phyloP scores from a whole-genome alignment of 2,329 filamentous ascomycete genomes.

The Xylariaceae sp. region DNA sequence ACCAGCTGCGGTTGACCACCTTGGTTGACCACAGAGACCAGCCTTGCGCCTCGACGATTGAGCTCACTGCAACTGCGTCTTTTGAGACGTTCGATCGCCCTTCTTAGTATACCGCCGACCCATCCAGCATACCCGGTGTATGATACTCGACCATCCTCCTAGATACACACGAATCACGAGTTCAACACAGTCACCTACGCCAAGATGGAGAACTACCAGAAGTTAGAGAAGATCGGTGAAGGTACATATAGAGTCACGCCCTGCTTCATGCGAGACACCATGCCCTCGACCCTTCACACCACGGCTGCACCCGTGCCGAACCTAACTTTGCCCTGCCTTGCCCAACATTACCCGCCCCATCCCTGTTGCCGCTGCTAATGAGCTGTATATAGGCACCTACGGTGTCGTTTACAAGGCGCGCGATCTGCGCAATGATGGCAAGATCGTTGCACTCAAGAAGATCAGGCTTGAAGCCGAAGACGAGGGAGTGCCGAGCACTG shows the following conservation, averaged over 20 bases:
- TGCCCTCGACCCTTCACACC: neutral
- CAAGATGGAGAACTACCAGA: conserved; percentile 90
- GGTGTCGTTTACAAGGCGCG: conserved; percentile 93
- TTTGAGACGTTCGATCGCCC: neutral
- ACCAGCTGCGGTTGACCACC: conserved; percentile 9
- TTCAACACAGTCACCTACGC: neutral
- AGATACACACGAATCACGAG: neutral
- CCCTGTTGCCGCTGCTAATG: conserved; percentile 8
- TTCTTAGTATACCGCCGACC: neutral
- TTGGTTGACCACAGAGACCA: neutral
- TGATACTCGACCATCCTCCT: conserved; percentile 11
- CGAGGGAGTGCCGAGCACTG: conserved; percentile 86
- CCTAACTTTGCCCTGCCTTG: neutral
- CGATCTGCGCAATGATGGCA: conserved; percentile 73
- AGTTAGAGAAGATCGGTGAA: conserved; percentile 94
- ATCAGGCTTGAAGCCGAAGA: conserved; percentile 93
- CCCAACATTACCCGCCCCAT: neutral
- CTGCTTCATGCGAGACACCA: neutral
- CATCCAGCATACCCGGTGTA: neutral
- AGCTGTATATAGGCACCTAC: conserved; percentile 64
- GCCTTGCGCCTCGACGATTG: neutral
- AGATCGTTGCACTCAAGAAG: conserved; percentile 91
- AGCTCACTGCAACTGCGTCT: neutral
- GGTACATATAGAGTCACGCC: conserved; percentile 46
- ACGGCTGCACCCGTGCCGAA: neutral